Conservation (phyloP, 306 rosid species). For the Lotus japonicus region DNA sequence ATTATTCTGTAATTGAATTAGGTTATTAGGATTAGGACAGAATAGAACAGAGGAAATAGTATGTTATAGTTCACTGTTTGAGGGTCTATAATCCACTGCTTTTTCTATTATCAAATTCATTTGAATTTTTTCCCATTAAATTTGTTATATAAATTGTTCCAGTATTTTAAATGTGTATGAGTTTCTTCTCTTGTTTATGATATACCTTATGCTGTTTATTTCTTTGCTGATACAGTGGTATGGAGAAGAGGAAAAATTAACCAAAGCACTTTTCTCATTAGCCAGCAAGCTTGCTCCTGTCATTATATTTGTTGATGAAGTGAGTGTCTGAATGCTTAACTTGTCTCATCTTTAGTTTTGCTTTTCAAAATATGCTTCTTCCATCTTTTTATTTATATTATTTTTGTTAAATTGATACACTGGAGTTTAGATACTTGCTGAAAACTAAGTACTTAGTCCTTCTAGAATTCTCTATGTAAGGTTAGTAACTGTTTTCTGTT, state of each 20-base stretch:
- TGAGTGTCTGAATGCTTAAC: conserved; percentile 27
- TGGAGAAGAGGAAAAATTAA: conserved; percentile 98
- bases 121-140: too few relatives aligned
- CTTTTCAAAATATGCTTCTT: neutral
- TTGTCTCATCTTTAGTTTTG: neutral
- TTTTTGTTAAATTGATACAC: neutral
- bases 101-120: neutral
- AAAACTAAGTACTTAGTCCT: too few relatives aligned
- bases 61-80: too few relatives aligned
- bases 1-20: too few relatives aligned
- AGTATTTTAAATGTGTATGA: too few relatives aligned
- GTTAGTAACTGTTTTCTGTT: too few relatives aligned
- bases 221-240: conserved; percentile 69
- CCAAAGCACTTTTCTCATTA: conserved; percentile 94
- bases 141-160: too few relatives aligned
- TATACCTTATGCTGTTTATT: conserved; percentile 13
- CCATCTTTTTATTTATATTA: neutral
- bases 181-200: neutral
- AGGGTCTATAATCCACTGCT: neutral
- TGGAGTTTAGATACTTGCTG: too few relatives aligned
- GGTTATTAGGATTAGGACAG: too few relatives aligned
- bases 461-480: too few relatives aligned
- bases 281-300: conserved; percentile 98
- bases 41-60: too few relatives aligned
- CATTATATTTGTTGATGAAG: conserved; percentile 96